Evolutionary conservation across 2,329 filamentous ascomycete genomes (phyloP), one percentile per base, ranked within the genome.

Genomic region (Calonectria hongkongensis): DNA sequence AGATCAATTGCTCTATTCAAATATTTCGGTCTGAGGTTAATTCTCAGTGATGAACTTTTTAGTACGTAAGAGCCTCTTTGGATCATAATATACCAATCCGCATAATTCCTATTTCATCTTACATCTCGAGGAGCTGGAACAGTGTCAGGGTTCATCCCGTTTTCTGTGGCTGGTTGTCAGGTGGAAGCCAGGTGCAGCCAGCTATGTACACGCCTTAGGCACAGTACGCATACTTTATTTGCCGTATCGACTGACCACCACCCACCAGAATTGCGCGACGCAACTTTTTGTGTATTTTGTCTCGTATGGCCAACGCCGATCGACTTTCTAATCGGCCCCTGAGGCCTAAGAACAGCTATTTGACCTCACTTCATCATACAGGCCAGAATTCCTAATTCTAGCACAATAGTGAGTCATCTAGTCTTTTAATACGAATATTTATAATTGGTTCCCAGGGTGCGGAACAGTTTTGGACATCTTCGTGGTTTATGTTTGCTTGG

Each of bases 111-210:
- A n/a, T 30, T 56, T 33, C n/a, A 2, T n/a, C 27, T 36, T 25
- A 25, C 50, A 56, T 27, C 9, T 3, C 28, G 10, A 3, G 8
- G n/a, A 58, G 18, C n/a, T 36, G 15, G 9, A 10, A 16, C 33
- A 8, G 4, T 50, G 0, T 18, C 21, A 60, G 48, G 27, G 7
- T 27, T 50, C 43, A 62, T 47, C 54, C 13, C 54, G 18, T 50
- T 30, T 10, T 1, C n/a, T 27, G n/a, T 39, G 51, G 15, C 21
- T 47, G 28, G 66, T 36, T 28, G 66, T 41, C 66, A 68, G 54
- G 51, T 68, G 66, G 27, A 41, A 33, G 51, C 66, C 66, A 68
- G 66, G 39, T 60, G 51, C 66, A 8, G 51, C 51, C 66, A 68
- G 41, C 30, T 27, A 60, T n/a, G 5, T 12, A 48, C 25, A 48